Evolutionary conservation across 1,284 basidiomycete species (phyloP).

Genomic region (Austroboletus niveus): DNA sequence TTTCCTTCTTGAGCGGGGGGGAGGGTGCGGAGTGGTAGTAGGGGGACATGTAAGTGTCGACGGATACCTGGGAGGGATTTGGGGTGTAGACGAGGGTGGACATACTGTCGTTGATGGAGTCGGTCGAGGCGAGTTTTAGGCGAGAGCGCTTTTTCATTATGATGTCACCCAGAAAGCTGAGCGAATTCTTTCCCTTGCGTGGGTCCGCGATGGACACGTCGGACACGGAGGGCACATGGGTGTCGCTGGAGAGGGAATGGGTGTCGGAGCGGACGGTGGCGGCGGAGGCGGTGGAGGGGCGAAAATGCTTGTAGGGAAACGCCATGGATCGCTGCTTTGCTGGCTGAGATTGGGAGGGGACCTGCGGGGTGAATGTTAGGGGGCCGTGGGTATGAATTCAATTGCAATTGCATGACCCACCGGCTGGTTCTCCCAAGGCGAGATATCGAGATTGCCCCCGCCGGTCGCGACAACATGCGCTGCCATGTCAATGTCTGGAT

Average conservation of each 20-base stretch:
- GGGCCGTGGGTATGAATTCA: slow-evolving; percentile 11
- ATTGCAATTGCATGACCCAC: slow-evolving; percentile 1
- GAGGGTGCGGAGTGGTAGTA: slow-evolving; percentile 21
- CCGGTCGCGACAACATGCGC: neutral
- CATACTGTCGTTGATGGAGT: slow-evolving; percentile 20
- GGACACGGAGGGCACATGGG: slow-evolving; percentile 29
- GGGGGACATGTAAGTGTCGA: slow-evolving; percentile 20
- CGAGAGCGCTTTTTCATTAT: slow-evolving; percentile 34
- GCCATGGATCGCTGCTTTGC: slow-evolving; percentile 16
- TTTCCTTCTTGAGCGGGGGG: slow-evolving; percentile 33
- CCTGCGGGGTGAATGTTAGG: neutral
- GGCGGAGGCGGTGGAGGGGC: slow-evolving; percentile 31
- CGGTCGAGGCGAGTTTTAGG: slow-evolving; percentile 30
- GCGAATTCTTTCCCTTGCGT: slow-evolving; percentile 34
- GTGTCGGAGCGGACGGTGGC: slow-evolving; percentile 39
- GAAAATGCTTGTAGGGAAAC: slow-evolving; percentile 35
- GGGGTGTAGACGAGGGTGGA: slow-evolving; percentile 19
- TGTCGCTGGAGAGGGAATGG: slow-evolving; percentile 34
- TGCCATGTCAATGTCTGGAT: slow-evolving; percentile 11
- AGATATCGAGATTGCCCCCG: slow-evolving; percentile 19
- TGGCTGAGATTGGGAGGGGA: neutral
- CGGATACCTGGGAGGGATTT: slow-evolving; percentile 25
- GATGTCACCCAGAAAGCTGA: slow-evolving; percentile 31
- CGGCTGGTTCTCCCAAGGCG: slow-evolving; percentile 24
- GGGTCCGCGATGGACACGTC: slow-evolving; percentile 29